Evolutionary conservation across 1,284 basidiomycete genomes (phyloP), one percentile per base, ranked within the genome.

Genomic region (Melampsora americana): DNA sequence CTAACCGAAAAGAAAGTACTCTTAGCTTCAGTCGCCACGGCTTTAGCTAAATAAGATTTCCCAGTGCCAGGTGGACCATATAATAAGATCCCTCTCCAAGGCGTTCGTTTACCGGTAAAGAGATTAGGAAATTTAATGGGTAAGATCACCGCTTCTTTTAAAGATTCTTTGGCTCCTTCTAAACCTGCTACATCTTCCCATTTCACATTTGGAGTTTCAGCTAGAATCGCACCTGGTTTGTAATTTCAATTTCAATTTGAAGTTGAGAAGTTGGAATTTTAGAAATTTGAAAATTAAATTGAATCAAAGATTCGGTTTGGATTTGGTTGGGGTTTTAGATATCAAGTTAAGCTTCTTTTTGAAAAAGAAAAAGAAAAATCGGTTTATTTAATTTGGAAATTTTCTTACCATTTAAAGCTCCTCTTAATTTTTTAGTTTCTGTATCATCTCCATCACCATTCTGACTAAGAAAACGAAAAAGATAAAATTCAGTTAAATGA

Each of bases 131-230:
- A 98, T 84, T 98, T 98, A 87, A 98, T 97, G 6, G 95, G 95
- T 28, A 99, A 86, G 81, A 99, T 97, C 82, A 99, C 96, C 48
- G 96, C 95, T 83, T 99, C 95, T 84, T 99, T 98, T 80, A 99
- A 85, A 14, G 95, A 89, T 76, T 95, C 94, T 84, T 99, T 99
- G 46, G 95, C 95, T 53, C 89, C 90, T 80, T 93, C 92, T 9
- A 99, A 87, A 69, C 95, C 95, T 9, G 95, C 95, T 59, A 99
- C 95, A 83, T 99, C 95, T 82, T 98, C 94, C 95, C 95, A 99
- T 80, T 90, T 90, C 30, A 99, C 92, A 83, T 99, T 94, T 20
- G 95, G 95, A 79, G 90, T 96, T 85, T 99, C 96, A 14, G 90
- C 88, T 20, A 99, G 83, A 80, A 99, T 98, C 12, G 95, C 94